Evolutionary conservation across 139 green algal genomes (phyloP).

Genomic region (Coccomyxa sp.): DNA sequence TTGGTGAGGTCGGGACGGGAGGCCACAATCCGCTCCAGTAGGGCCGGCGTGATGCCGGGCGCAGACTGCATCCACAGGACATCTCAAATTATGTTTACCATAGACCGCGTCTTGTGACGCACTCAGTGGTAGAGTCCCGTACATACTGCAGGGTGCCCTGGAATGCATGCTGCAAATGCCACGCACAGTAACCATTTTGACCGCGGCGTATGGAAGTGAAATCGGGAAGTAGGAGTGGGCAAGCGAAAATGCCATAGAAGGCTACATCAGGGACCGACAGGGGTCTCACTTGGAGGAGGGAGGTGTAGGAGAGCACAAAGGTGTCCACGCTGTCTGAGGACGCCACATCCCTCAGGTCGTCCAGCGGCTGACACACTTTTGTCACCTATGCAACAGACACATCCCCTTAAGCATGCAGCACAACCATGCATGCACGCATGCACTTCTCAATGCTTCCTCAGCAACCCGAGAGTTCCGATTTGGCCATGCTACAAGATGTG

Average conservation of each 20-base stretch:
- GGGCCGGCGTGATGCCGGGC: slow-evolving; percentile 30
- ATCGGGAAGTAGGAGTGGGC: too few species aligned
- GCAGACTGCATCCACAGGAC: background rate
- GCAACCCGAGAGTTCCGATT: too few species aligned
- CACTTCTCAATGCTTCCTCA: too few species aligned
- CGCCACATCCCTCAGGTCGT: slow-evolving; percentile 48
- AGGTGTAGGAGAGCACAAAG: slow-evolving; percentile 64
- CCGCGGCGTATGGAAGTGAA: too few species aligned
- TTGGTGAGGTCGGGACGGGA: slow-evolving; percentile 39
- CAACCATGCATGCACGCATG: too few species aligned
- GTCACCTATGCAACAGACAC: slow-evolving; percentile 13
- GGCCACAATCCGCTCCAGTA: slow-evolving; percentile 38
- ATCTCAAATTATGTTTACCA: background rate
- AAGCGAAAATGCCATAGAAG: too few species aligned
- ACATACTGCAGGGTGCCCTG: too few species aligned
- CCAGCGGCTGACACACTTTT: slow-evolving; percentile 42
- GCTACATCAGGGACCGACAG: background rate
- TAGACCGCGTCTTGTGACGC: background rate
- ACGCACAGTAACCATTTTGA: too few species aligned
- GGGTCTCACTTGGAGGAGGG: slow-evolving; percentile 37
- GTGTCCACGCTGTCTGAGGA: slow-evolving; percentile 49
- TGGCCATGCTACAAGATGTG: too few species aligned
- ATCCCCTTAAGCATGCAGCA: background rate
- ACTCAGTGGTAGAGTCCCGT: too few species aligned
- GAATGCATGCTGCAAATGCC: too few species aligned